phyloP scores from a whole-genome alignment of 352 stramenopile species.

The Pythium chondricola region DNA sequence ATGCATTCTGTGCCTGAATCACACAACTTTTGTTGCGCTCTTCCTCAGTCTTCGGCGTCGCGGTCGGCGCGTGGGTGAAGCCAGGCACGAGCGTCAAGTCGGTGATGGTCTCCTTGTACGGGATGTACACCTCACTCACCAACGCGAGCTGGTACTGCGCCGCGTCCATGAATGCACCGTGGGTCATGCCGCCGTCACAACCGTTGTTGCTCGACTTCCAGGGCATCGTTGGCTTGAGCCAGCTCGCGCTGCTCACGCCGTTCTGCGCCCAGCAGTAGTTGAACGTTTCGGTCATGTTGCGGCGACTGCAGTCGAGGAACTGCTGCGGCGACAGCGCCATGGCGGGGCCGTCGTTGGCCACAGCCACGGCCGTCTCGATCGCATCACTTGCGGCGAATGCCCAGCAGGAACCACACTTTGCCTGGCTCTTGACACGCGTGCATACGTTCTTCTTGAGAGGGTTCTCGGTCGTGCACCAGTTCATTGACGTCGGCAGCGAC shows the following conservation, averaged over 20 bases:
- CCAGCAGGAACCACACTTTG: constrained; percentile 79
- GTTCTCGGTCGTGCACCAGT: constrained; percentile 79
- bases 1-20: constrained; percentile 27
- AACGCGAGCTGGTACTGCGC: constrained; percentile 42
- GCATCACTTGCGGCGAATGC: constrained; percentile 70
- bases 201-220: constrained; percentile 67
- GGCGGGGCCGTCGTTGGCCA: constrained; percentile 33
- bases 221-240: constrained; percentile 59
- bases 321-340: constrained; percentile 72
- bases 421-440: constrained; percentile 70
- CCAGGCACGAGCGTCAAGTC: constrained; percentile 27
- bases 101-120: constrained; percentile 53
- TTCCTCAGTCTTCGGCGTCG: constrained; percentile 8
- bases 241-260: constrained; percentile 39
- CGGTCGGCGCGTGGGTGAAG: constrained; percentile 13
- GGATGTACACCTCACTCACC: constrained; percentile 55
- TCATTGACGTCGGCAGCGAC: constrained; percentile 31
- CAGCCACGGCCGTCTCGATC: constrained; percentile 68
- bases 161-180: constrained; percentile 61
- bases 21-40: constrained; percentile 35
- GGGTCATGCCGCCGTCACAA: constrained; percentile 72
- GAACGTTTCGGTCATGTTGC: constrained; percentile 62
- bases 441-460: constrained; percentile 55
- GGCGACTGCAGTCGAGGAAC: constrained; percentile 70
- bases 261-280: constrained; percentile 66